Evolutionary conservation across 352 stramenopile genomes (phyloP), one percentile per base, ranked within the genome.

Genomic region (Phytophthora podocarpi): DNA sequence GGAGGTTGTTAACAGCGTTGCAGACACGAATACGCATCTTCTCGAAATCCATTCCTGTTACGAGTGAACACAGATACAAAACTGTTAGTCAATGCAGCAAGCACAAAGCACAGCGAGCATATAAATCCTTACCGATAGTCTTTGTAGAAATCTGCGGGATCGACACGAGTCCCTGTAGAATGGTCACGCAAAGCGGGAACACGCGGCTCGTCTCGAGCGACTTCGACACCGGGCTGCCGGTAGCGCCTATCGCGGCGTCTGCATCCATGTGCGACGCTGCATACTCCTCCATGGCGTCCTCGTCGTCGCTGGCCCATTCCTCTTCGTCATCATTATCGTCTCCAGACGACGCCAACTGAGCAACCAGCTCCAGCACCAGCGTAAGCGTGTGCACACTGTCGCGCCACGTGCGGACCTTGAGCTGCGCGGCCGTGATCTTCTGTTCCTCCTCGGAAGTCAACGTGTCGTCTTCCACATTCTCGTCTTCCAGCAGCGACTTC

Each of bases 271-370:
- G 82, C 18, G 73, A 78, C 3, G 75, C 67, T 1, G 85, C 85
- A 21, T 79, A 79, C 64, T 89, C 73, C 55, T 95, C 87, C 87
- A 96, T 96, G 21, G 80, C 86, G 34, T 96, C 87, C 72, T 96
- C 87, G 36, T 96, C 87, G 20, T 96, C 87, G 43, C 85, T 96
- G 4, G 59, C 84, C 87, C 87, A 96, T 47, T 95, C 87, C 15
- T 92, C 85, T 61, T 93, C 85, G 9, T 92, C 80, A 0, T 90
- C 78, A 12, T 80, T 80, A 20, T 91, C 82, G 21, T 88, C 81
- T 39, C 59, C 76, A 15, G 66, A 67, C 0, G 67, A 63, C 43
- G 84, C 70, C 8, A 96, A 45, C 39, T 95, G 82, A 39, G 84
- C 82, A 30, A 92, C 70, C 37, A 95, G 51, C 47, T 96, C 87